Conservation (phyloP, 805 yeast species). For the Sugiyamaella smithiae region DNA sequence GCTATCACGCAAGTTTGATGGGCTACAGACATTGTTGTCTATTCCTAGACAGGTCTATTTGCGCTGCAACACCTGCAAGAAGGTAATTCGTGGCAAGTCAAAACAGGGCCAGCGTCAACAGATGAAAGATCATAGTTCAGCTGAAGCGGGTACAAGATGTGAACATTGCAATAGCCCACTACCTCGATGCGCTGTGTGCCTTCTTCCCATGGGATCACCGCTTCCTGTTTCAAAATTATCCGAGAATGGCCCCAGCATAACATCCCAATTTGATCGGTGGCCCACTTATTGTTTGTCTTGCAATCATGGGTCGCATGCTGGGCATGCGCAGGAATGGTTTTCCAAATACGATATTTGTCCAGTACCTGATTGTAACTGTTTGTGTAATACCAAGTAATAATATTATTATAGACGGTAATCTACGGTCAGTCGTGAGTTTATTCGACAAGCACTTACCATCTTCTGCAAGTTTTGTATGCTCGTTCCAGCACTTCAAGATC, state of each 20-base stretch:
- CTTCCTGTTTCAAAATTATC: slow-evolving; percentile 11
- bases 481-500: slow-evolving; percentile 37
- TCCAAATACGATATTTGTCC: slow-evolving; percentile 84
- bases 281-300: slow-evolving; percentile 89
- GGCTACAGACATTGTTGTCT: slow-evolving; percentile 46
- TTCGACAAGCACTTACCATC: slow-evolving; percentile 19
- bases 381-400: slow-evolving; percentile 49
- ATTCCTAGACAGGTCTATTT: slow-evolving; percentile 73
- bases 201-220: slow-evolving; percentile 66
- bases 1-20: slow-evolving; percentile 53
- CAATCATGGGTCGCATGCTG: slow-evolving; percentile 92
- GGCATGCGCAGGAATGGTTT: slow-evolving; percentile 96
- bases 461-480: slow-evolving; percentile 28
- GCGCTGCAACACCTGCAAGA: slow-evolving; percentile 81
- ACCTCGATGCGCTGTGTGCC: slow-evolving; percentile 88
- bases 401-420: slow-evolving; percentile 1
- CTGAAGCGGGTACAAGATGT: slow-evolving; percentile 41
- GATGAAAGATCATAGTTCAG: not conserved
- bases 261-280: slow-evolving; percentile 66
- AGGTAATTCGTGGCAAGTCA: slow-evolving; percentile 31
- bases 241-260: slow-evolving; percentile 27
- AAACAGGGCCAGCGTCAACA: slow-evolving; percentile 3
- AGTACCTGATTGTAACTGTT: slow-evolving; percentile 87
- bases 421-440: not conserved
- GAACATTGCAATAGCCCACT: slow-evolving; percentile 85